Percentiles rank a stretch among this genome's conserved stretches.
phyloP scores from a whole-genome alignment of 2,329 filamentous ascomycete species.

The Talaromyces sp. region DNA sequence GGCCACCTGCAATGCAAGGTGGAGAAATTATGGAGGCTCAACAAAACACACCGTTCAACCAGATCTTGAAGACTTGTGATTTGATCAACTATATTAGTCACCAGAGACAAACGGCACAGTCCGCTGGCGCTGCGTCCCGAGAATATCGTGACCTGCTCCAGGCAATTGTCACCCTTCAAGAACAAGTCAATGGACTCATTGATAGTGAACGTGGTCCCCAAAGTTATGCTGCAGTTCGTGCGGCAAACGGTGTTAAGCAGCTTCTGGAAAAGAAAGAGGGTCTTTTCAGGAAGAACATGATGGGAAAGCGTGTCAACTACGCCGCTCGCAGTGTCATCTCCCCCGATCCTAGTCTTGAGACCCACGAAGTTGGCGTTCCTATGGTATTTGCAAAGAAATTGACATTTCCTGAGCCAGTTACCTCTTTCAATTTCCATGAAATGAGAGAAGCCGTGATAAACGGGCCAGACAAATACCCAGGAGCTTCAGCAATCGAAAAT shows the following conservation, averaged over 20 bases:
- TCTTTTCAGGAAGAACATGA: conserved; percentile 98
- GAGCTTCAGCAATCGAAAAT: conserved; percentile 89
- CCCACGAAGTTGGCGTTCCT: conserved; percentile 96
- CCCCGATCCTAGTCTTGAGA: conserved; percentile 96
- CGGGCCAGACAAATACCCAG: conserved; percentile 87
- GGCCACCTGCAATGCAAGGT: conserved; percentile 78
- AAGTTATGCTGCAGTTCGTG: conserved; percentile 70
- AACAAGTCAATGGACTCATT: conserved; percentile 85
- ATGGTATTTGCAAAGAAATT: conserved; percentile 96
- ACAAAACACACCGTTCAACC: conserved; percentile 82
- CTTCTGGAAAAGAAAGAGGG: conserved; percentile 98
- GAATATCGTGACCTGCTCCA: conserved; percentile 74
- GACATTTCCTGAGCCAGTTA: conserved; percentile 95
- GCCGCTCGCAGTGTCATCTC: conserved; percentile 97
- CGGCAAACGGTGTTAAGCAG: conserved; percentile 95
- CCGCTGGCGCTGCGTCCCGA: conserved; percentile 44
- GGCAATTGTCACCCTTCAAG: conserved; percentile 78
- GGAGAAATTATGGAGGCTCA: conserved; percentile 80
- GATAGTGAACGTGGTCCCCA: conserved; percentile 83
- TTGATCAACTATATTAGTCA: conserved; percentile 68
- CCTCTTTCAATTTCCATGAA: conserved; percentile 93
- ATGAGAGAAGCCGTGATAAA: conserved; percentile 96
- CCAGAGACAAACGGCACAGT: conserved; percentile 54
- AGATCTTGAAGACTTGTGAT: conserved; percentile 71
- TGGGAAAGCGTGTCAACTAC: conserved; percentile 99